Percentiles rank a stretch among this genome's conserved stretches.
Conservation (phyloP, 495 filamentous ascomycete species). For the Bryoglossum gracile region DNA sequence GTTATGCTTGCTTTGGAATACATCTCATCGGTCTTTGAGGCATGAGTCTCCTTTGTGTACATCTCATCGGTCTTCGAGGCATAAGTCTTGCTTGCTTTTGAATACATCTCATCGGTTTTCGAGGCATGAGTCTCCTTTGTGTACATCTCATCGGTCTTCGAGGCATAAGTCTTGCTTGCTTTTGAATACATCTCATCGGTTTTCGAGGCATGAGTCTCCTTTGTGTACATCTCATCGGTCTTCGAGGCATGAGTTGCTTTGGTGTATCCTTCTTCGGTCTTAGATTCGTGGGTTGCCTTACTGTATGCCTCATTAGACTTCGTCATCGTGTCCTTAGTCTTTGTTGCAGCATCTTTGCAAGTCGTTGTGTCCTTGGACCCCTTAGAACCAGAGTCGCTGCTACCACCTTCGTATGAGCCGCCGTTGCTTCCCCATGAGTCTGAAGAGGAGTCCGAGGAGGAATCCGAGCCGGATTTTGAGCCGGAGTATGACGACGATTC, state of each 20-base stretch:
- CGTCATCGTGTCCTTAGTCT: neutral
- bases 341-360: too few relatives aligned
- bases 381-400: neutral
- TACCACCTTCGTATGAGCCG: conserved; percentile 1
- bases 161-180: neutral
- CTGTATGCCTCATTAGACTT: neutral
- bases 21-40: neutral
- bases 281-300: neutral
- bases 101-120: neutral
- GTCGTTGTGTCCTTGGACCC: neutral
- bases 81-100: neutral
- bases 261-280: neutral
- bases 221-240: neutral
- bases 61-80: neutral
- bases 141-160: neutral
- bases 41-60: neutral
- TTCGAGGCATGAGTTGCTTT: neutral
- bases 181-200: neutral
- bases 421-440: neutral
- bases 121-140: neutral
- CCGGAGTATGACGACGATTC: too few relatives aligned
- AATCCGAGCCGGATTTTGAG: neutral
- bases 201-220: neutral
- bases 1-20: neutral
- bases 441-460: neutral